Evolutionary conservation across 352 stramenopile genomes (phyloP), one percentile per base, ranked within the genome.

Genomic region (Elongisporangium anandrum): DNA sequence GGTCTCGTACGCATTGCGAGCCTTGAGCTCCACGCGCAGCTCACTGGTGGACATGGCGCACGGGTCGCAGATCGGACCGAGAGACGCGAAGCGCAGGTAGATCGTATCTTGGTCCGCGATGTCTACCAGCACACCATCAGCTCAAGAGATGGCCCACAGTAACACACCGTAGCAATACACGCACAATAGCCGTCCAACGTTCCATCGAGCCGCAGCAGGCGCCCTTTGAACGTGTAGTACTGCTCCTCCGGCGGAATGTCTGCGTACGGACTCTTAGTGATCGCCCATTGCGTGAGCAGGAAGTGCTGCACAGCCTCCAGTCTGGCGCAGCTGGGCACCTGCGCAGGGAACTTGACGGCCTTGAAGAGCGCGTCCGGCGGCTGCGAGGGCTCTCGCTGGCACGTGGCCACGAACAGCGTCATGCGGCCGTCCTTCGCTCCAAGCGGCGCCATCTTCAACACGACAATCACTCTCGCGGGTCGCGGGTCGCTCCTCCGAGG

Each of bases 1-100:
- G 24, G 77, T 59, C 52, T 82, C 68, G 66, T 92, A 92, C 2
- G 78, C 78, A 17, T 81, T 71, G 13, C 80, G 71, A 17, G 63
- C 56, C 41, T 85, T 75, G 5, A 92, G 69, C 47, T 89, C 80
- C 9, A 71, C 50, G 1, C 80, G 76, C 9, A 92, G 62, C 29
- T 92, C 82, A 54, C 80, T 92, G 15, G 80, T 89, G 17, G 80
- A 89, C 80, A 92, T 88, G 6, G 80, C 82, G 72, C 78, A 92
- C 10, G 82, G 78, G 47, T 88, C 80, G 23, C 68, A 79, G 34
- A 92, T 77, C 52, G 79, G 82, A 6, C 82, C 82, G 26, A 90
- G 54, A 4, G 74, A 88, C 21, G 72, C 59, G 38, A 92, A 89
- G 4, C 82, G 72, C 20, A 92, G 54, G 54, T 88, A 90, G 38